Evolutionary conservation across 2,329 filamentous ascomycete genomes (phyloP).

Genomic region (Arthrobotrys iridis): DNA sequence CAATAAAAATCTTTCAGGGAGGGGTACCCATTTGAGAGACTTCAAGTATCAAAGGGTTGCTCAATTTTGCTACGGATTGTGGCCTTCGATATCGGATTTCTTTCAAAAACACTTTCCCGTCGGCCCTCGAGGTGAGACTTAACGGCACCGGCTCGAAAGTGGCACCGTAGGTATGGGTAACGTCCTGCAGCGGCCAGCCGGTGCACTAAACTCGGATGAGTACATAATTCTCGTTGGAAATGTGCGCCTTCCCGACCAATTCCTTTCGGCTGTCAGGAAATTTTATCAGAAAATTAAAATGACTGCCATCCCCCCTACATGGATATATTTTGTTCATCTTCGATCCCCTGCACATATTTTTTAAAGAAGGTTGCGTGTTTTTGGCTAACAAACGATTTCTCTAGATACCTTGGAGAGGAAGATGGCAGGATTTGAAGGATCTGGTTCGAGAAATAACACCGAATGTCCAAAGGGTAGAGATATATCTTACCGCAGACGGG

Average conservation of each 20-base stretch:
- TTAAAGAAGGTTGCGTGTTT: background rate
- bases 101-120: background rate
- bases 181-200: conserved; percentile 50
- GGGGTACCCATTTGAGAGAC: conserved; percentile 13
- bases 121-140: conserved; percentile 4
- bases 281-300: background rate
- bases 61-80: conserved; percentile 3
- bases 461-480: conserved; percentile 55
- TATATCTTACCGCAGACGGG: conserved; percentile 55
- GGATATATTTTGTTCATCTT: background rate
- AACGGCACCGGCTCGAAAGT: conserved; percentile 24
- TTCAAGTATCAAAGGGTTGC: conserved; percentile 36
- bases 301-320: background rate
- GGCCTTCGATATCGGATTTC: conserved; percentile 28
- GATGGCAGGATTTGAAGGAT: conserved; percentile 58
- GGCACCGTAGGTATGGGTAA: conserved; percentile 49
- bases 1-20: conserved; percentile 28
- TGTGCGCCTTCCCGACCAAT: conserved; percentile 41
- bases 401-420: conserved; percentile 54
- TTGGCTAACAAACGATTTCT: background rate
- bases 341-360: background rate
- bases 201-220: conserved; percentile 54
- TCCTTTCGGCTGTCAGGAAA: conserved; percentile 23
- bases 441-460: conserved; percentile 55
- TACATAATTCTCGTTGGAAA: conserved; percentile 54